Percentiles rank a stretch among this genome's conserved stretches.
Conservation (phyloP, 345 rosid genomes). For the Hypericum perforatum region DNA sequence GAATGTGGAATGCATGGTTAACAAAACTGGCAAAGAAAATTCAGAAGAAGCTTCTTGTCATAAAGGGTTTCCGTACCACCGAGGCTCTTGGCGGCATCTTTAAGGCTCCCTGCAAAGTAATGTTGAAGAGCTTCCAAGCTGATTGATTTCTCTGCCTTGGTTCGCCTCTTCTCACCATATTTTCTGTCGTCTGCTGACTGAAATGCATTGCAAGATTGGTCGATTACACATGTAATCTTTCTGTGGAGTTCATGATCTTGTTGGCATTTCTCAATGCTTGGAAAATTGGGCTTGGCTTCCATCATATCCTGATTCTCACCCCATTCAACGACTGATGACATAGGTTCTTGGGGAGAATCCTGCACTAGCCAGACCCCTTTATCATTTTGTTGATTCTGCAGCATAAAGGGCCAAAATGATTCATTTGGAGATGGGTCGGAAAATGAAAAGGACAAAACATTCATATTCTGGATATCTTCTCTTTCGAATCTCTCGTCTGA, state of each 20-base stretch:
- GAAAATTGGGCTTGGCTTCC: conserved; percentile 20
- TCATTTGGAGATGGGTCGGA: conserved; percentile 34
- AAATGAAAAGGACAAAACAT: conserved; percentile 22
- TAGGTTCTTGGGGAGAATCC: conserved; percentile 42
- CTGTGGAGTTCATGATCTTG: conserved; percentile 25
- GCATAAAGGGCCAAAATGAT: conserved; percentile 47
- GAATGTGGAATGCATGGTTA: background rate
- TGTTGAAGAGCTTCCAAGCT: conserved; percentile 79
- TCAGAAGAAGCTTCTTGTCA: conserved; percentile 10
- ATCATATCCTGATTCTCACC: conserved; percentile 28
- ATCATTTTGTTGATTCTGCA: conserved; percentile 53
- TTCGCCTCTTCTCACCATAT: conserved; percentile 50
- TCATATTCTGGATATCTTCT: conserved; percentile 16
- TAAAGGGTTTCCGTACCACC: conserved; percentile 53
- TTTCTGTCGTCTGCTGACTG: conserved; percentile 29
- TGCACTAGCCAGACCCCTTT: conserved; percentile 50
- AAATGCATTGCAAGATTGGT: conserved; percentile 24
- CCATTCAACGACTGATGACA: conserved; percentile 47
- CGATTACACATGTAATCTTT: conserved; percentile 19
- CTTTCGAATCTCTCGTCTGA: conserved; percentile 18
- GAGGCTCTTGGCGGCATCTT: conserved; percentile 90
- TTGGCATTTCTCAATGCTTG: conserved; percentile 30
- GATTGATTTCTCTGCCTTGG: conserved; percentile 77
- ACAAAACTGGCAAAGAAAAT: conserved; percentile 4
- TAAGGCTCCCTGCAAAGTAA: conserved; percentile 89